Evolutionary conservation across 108 stramenopile species (phyloP), one percentile per base, ranked within the genome.

Genomic region (Cyclotella choctawhatcheeana): DNA sequence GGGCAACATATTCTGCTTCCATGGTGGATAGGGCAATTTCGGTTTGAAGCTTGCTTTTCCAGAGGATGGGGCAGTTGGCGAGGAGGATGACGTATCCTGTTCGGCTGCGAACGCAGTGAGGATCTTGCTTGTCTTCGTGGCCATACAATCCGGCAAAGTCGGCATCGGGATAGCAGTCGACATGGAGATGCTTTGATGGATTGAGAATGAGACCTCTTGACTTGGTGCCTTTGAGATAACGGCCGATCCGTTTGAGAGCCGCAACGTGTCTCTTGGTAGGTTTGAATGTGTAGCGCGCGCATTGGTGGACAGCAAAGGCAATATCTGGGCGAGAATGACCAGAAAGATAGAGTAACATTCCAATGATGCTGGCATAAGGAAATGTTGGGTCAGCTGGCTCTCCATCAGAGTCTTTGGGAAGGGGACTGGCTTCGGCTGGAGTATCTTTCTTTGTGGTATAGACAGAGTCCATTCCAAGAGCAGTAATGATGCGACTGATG

Each of bases 161-260:
- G 12, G 37, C 37, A 40, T 40, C 37, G 12, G 37, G 37, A 40
- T 40, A 40, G 12, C 37, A 40, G 37, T 40, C 37, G 37, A 40
- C 48, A 50, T 50, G 48, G 18, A 50, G 8, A n/a, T 50, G n/a
- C 4, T 50, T n/a, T 4, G 48, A 50, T 50, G 48, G 48, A n/a
- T 8, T 50, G 16, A 50, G 8, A n/a, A 50, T 50, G 48, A 50
- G 48, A n/a, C 48, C 48, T n/a, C n/a, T 50, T 50, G 16, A 8
- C n/a, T 50, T 8, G 14, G 48, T 50, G 18, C 48, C 48, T 50
- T 50, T 50, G 48, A 50, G 48, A 20, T 50, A 50, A 4, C 48
- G 48, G 48, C 48, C 48, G n/a, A 50, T 50, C 4, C 48, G 48
- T 50, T 50, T 50, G 48, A 50, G 48, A n/a, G 48, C 48, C 17